Evolutionary conservation across 148 eudicot genomes (phyloP).

Genomic region (Silene uniflora): DNA sequence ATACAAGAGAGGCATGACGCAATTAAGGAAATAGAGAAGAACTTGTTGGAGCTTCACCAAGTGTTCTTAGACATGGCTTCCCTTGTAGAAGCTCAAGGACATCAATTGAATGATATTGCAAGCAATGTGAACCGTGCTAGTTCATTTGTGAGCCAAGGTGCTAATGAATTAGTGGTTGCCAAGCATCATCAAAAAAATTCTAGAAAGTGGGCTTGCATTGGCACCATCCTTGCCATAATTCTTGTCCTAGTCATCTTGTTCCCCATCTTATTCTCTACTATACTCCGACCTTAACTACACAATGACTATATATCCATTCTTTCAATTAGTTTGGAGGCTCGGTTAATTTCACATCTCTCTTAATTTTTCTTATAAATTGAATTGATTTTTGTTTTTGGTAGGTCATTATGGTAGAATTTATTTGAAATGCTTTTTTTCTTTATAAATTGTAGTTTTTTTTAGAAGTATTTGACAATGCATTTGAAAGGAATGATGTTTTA

Average conservation of each 20-base stretch:
- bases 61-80: slow-evolving; percentile 83
- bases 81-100: slow-evolving; percentile 78
- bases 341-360: background rate
- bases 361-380: background rate
- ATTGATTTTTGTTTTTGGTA: no score
- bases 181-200: slow-evolving; percentile 52
- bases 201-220: slow-evolving; percentile 54
- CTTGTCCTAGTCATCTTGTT: slow-evolving; percentile 34
- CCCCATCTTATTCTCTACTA: slow-evolving; percentile 33
- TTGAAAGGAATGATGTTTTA: no score
- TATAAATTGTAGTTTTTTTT: no score
- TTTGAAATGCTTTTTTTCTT: no score
- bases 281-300: slow-evolving; percentile 9
- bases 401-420: no score
- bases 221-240: slow-evolving; percentile 31
- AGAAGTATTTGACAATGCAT: no score
- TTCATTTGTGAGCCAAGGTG: slow-evolving; percentile 59
- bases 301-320: no score
- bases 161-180: slow-evolving; percentile 49
- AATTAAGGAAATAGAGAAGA: slow-evolving; percentile 66
- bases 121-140: slow-evolving; percentile 62
- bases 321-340: no score
- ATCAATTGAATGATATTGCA: slow-evolving; percentile 67
- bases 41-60: slow-evolving; percentile 66
- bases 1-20: slow-evolving; percentile 78